A percentile compares a stretch with the other conserved stretches of the same genome.
phyloP scores from a whole-genome alignment of 129 eudicot genomes.

The Daucus carota region DNA sequence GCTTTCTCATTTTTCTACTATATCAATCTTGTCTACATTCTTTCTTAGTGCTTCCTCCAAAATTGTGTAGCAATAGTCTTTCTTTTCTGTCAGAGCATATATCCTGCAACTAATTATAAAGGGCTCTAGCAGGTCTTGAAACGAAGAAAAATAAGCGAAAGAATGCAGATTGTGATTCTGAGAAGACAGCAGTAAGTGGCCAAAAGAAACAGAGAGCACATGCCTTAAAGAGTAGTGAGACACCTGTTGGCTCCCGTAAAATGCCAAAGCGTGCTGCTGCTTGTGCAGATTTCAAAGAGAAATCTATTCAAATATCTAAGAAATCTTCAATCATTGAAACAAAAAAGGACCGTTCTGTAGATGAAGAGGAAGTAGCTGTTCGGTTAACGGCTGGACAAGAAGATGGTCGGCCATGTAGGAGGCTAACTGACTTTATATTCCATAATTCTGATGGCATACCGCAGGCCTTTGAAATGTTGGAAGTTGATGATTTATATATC shows the following conservation, averaged over 20 bases:
- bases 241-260: constrained; percentile 15
- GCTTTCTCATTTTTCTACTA: neutral
- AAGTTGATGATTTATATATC: constrained; percentile 52
- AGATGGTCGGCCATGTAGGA: constrained; percentile 35
- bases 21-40: neutral
- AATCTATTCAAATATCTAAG: constrained; percentile 12
- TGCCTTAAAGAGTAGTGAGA: constrained; percentile 2
- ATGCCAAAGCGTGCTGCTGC: constrained; percentile 36
- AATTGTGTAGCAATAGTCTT: neutral
- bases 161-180: constrained; percentile 4
- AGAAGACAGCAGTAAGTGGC: constrained; percentile 3
- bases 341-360: constrained; percentile 22
- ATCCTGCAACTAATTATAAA: neutral
- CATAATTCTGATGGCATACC: constrained; percentile 47
- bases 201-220: constrained; percentile 12
- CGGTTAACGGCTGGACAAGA: constrained; percentile 21
- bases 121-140: neutral
- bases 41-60: neutral
- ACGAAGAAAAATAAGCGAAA: constrained; percentile 1
- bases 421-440: constrained; percentile 47
- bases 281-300: constrained; percentile 26
- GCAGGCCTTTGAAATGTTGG: constrained; percentile 68
- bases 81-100: neutral
- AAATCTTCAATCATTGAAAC: constrained; percentile 20
- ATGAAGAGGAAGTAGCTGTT: constrained; percentile 22